phyloP scores from a whole-genome alignment of 352 stramenopile species.

The Phytophthora boehmeriae region DNA sequence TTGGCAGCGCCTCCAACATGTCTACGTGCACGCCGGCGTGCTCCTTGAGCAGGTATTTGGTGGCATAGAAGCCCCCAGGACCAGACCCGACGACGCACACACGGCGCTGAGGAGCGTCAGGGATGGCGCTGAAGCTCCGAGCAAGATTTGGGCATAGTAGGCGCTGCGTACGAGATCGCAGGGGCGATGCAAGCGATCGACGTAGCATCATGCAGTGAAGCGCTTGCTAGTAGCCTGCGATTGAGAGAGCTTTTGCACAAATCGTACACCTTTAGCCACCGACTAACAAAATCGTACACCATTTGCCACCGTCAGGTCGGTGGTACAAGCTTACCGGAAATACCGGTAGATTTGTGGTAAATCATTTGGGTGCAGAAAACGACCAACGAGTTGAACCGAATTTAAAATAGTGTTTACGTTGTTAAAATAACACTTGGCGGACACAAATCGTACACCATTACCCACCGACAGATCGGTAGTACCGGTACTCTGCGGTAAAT shows the following conservation, averaged over 20 bases:
- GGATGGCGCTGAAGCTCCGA: constrained; percentile 15
- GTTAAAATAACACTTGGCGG: no score
- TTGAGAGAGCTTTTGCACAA: no score
- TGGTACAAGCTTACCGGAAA: no score
- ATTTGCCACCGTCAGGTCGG: no score
- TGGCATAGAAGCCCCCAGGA: constrained; percentile 92
- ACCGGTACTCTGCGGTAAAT: no score
- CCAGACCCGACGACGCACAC: constrained; percentile 92
- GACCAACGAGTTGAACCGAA: not conserved
- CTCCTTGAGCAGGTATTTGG: constrained; percentile 95
- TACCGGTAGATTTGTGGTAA: constrained; percentile 16
- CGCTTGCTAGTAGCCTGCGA: no score
- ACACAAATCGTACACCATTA: no score
- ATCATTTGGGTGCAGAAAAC: constrained; percentile 41
- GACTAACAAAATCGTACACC: no score
- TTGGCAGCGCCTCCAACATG: constrained; percentile 95
- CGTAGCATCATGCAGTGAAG: constrained; percentile 9
- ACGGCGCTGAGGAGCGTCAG: constrained; percentile 39
- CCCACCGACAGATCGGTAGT: no score
- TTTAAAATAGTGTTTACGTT: no score
- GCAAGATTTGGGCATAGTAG: not conserved
- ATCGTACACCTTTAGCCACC: no score
- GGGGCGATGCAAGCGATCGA: not conserved
- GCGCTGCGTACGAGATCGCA: not conserved
- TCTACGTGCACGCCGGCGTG: constrained; percentile 67